Conservation (phyloP, 805 yeast species). For the Huiozyma naganishii region DNA sequence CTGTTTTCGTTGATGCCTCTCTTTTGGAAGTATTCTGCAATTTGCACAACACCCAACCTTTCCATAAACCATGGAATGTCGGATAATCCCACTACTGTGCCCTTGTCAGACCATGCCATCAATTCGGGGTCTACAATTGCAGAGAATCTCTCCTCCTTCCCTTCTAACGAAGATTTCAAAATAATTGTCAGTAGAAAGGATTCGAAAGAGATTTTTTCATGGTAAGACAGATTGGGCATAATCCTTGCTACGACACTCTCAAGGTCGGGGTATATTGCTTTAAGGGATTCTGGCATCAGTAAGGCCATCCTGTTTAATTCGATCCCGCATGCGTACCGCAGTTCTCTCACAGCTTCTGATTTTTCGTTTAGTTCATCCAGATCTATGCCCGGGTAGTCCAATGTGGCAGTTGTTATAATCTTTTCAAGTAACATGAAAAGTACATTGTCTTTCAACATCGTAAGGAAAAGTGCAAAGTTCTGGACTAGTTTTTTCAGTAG, state of each 20-base stretch:
- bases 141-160: slow-evolving; percentile 69
- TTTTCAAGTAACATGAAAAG: slow-evolving; percentile 81
- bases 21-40: slow-evolving; percentile 79
- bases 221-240: slow-evolving; percentile 66
- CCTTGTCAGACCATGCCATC: slow-evolving; percentile 84
- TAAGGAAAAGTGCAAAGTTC: slow-evolving; percentile 88
- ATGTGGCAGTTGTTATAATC: slow-evolving; percentile 73
- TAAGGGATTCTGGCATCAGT: slow-evolving; percentile 85
- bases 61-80: slow-evolving; percentile 98
- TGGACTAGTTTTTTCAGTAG: slow-evolving; percentile 78
- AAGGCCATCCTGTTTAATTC: slow-evolving; percentile 90
- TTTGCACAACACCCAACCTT: slow-evolving; percentile 85
- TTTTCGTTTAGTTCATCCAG: slow-evolving; percentile 50
- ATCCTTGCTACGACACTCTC: slow-evolving; percentile 72
- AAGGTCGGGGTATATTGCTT: slow-evolving; percentile 67
- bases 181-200: slow-evolving; percentile 87
- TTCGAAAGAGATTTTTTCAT: slow-evolving; percentile 88
- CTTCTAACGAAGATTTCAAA: slow-evolving; percentile 65
- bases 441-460: slow-evolving; percentile 70
- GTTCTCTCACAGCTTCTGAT: slow-evolving; percentile 70
- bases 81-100: slow-evolving; percentile 77
- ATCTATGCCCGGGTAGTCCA: slow-evolving; percentile 55
- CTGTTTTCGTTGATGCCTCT: slow-evolving; percentile 73
- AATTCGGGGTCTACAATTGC: slow-evolving; percentile 90
- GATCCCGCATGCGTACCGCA: slow-evolving; percentile 87